Percentiles rank a stretch among this genome's conserved stretches.
phyloP scores from a whole-genome alignment of 306 rosid genomes.

The Calophaca sinica region DNA sequence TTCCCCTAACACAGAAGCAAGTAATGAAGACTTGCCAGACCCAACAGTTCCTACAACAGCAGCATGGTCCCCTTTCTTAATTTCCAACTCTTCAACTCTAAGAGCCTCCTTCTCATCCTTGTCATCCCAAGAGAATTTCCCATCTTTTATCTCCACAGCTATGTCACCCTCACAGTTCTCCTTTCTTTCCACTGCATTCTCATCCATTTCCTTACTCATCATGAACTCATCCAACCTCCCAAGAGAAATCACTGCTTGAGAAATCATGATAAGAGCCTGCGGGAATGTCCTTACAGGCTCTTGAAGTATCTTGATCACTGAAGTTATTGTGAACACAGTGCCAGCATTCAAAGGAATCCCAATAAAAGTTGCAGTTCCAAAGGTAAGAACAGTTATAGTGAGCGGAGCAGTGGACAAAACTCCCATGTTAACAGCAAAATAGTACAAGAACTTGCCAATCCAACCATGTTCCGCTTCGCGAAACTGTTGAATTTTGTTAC shows the following conservation, averaged over 20 bases:
- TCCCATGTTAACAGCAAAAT: conserved; percentile 56
- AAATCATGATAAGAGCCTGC: conserved; percentile 72
- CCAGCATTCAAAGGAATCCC: conserved; percentile 69
- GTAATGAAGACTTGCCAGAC: conserved; percentile 85
- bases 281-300: conserved; percentile 86
- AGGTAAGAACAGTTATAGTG: conserved; percentile 66
- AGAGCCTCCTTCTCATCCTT: conserved; percentile 57
- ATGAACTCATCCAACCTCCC: conserved; percentile 76
- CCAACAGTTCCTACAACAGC: conserved; percentile 92
- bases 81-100: conserved; percentile 56
- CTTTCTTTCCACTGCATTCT: conserved; percentile 60
- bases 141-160: conserved; percentile 66
- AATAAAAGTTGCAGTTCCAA: conserved; percentile 64
- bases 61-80: conserved; percentile 69
- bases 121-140: conserved; percentile 79
- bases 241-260: conserved; percentile 80
- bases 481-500: conserved; percentile 59
- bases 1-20: conserved; percentile 83
- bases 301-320: conserved; percentile 78
- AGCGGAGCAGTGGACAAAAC: conserved; percentile 63
- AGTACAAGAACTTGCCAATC: conserved; percentile 81
- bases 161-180: conserved; percentile 48
- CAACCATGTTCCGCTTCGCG: conserved; percentile 74
- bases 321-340: conserved; percentile 73
- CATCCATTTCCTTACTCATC: conserved; percentile 71